Evolutionary conservation across 257 asterid genomes (phyloP).

Genomic region (Phtheirospermum japonicum): DNA sequence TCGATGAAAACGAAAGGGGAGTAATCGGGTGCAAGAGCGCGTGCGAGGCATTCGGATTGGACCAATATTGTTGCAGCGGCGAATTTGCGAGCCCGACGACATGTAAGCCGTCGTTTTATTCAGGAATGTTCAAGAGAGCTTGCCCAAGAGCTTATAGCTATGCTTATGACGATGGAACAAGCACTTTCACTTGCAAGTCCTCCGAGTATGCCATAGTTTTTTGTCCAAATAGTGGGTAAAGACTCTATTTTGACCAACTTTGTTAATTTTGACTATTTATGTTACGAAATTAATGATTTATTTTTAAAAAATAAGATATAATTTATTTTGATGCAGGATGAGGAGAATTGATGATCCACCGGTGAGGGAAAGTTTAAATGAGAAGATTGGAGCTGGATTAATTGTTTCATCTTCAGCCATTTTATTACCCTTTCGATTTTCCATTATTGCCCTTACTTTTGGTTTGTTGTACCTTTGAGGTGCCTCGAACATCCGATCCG

Average conservation of each 20-base stretch:
- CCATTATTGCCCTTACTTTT: constrained; percentile 27
- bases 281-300: too few species aligned
- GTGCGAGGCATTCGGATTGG: constrained; percentile 66
- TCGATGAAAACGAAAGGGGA: constrained; percentile 41
- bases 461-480: constrained; percentile 18
- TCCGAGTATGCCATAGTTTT: constrained; percentile 43
- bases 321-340: constrained; percentile 41
- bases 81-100: constrained; percentile 72
- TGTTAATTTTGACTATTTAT: too few species aligned
- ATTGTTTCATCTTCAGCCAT: constrained; percentile 35
- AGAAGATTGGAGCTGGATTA: constrained; percentile 21
- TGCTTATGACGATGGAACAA: constrained; percentile 72
- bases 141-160: constrained; percentile 81
- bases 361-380: constrained; percentile 31
- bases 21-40: constrained; percentile 92
- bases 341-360: constrained; percentile 41
- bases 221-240: constrained; percentile 52
- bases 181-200: constrained; percentile 89
- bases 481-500: neutral
- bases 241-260: too few species aligned
- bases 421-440: constrained; percentile 32
- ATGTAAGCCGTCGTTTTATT: constrained; percentile 69
- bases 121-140: constrained; percentile 65
- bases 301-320: neutral
- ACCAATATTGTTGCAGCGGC: constrained; percentile 79